These are phyloP conservation scores for Penicillium sp. DNA, from an alignment of 2,329 filamentous ascomycete species.

Conservation along the genomic window DNA sequence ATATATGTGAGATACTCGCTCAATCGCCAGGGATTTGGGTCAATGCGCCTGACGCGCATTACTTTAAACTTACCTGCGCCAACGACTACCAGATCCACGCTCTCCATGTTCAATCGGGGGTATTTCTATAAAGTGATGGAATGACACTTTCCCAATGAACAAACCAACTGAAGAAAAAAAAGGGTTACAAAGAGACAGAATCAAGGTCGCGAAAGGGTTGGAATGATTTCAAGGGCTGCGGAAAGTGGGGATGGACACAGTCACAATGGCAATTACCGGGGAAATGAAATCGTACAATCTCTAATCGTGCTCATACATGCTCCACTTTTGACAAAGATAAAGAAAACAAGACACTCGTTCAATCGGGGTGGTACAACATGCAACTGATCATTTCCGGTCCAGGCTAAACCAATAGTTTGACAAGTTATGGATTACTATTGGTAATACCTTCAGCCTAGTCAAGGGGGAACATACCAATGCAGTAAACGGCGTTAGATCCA, in stretches of 20 bases:
- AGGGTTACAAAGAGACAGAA: background rate
- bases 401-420: background rate
- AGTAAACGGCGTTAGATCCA: background rate
- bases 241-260: background rate
- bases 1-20: background rate
- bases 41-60: background rate
- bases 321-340: background rate
- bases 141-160: too few relatives aligned
- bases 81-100: conserved; percentile 31
- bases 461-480: background rate
- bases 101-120: conserved; percentile 21
- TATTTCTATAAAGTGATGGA: background rate
- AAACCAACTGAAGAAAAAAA: background rate
- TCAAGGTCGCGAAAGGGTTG: background rate
- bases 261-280: conserved; percentile 6
- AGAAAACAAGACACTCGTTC: background rate
- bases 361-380: background rate
- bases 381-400: background rate
- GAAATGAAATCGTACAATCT: background rate
- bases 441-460: background rate
- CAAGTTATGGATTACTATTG: background rate
- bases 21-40: too few relatives aligned
- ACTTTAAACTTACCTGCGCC: conserved; percentile 25
- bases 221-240: background rate
- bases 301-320: background rate